Base-by-base conservation (phyloP, 2,329 filamentous ascomycete genomes). In the Hyphodiscus sp. region DNA sequence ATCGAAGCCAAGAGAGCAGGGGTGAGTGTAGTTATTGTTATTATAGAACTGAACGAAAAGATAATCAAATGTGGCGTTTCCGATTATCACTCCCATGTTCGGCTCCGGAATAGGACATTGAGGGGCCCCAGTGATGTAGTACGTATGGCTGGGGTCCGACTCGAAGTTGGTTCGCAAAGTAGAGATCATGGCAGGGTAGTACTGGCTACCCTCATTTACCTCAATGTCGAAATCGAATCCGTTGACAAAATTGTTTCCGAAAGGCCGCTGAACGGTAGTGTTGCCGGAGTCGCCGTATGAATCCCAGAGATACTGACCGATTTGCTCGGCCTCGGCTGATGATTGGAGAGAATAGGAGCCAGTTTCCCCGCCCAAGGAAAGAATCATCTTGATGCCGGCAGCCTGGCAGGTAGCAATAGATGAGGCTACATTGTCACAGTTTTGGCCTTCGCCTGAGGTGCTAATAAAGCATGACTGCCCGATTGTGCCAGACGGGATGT, bases 181-280 rank as follows among this genome's bases (percentile, higher is more conserved):
- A 8, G 55, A 59, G 58, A 67, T 65, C 64, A 66, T 63, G 52
- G 60, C 59, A 15, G 60, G 53, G 43, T 68, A 69, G 41, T 65
- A 47, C 20, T 52, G 44, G 59, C 56, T 44, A 58, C 63, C 48
- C 47, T 65, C 60, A 53, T 58, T 44, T 26, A 43, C 18, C 64
- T 78, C 76, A 41, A 77, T 71, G 53, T 79, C 76, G 50, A 78
- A 74, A 59, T 80, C 77, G 62, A 74, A 80, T 16, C 77, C 75
- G 59, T 81, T 76, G 30, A 81, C 73, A 2, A 73, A 65, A 23
- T 73, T 71, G 53, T 70, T 63, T 29, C 75, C 75, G 54, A 78
- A 76, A 15, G 76, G 76, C 20, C 76, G 68, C 15, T 69, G 66
- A 15, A 63, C 64, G 1, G 55, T 60, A 23, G 62, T 67, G 19